Evolutionary conservation across 768 basidiomycete genomes (phyloP).

Genomic region (Rossbeevera mucosa): DNA sequence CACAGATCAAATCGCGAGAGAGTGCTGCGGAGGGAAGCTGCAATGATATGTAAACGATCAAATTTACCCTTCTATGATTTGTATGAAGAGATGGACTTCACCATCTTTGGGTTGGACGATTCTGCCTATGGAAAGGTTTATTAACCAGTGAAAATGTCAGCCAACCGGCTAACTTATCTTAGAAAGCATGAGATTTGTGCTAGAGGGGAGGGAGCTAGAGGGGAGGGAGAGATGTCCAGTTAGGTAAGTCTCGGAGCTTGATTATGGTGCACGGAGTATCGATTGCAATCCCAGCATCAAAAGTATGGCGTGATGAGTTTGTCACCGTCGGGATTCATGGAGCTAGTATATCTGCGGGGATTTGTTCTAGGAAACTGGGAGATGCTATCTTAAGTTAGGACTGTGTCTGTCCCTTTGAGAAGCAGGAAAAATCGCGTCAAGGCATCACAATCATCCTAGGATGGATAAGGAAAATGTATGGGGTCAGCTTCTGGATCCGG

Average conservation of each 20-base stretch:
- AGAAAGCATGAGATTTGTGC: slow-evolving; percentile 65
- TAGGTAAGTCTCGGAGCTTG: slow-evolving; percentile 45
- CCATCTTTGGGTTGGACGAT: slow-evolving; percentile 85
- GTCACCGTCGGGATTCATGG: too few relatives aligned
- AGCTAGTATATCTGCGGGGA: too few relatives aligned
- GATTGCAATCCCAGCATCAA: slow-evolving; percentile 50
- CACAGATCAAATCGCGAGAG: slow-evolving; percentile 70
- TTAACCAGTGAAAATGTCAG: slow-evolving; percentile 84
- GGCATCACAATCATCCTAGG: too few relatives aligned
- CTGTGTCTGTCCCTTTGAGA: too few relatives aligned
- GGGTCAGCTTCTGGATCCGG: too few relatives aligned
- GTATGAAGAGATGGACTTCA: slow-evolving; percentile 73
- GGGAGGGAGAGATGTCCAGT: too few relatives aligned
- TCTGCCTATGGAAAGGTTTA: slow-evolving; percentile 85
- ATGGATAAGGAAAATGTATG: too few relatives aligned
- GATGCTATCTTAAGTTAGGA: too few relatives aligned
- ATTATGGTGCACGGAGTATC: not conserved
- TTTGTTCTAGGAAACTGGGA: too few relatives aligned
- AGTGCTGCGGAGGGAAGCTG: slow-evolving; percentile 61
- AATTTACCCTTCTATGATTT: slow-evolving; percentile 72
- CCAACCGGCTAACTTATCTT: slow-evolving; percentile 57
- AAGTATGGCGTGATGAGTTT: too few relatives aligned
- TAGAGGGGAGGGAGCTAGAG: slow-evolving; percentile 76
- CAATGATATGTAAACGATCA: slow-evolving; percentile 46
- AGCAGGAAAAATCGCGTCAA: too few relatives aligned